A percentile compares a stretch with the other conserved stretches of the same genome.
phyloP scores from a whole-genome alignment of 805 yeast species.

The Cyberlindnera lachancei region DNA sequence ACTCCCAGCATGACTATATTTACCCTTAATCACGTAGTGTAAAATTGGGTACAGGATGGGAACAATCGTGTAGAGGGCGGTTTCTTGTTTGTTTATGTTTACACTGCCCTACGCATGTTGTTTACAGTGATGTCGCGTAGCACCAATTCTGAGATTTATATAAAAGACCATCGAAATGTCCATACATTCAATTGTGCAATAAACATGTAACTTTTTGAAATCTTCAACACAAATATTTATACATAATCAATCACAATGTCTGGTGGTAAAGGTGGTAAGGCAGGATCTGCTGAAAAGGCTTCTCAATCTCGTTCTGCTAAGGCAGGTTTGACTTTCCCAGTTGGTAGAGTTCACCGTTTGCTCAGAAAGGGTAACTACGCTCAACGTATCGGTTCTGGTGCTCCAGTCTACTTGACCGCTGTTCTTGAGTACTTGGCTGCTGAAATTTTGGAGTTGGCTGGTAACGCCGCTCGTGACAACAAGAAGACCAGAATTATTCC shows the following conservation, averaged over 20 bases:
- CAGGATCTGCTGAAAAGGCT: conserved; percentile 90
- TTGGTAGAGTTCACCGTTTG: conserved; percentile 97
- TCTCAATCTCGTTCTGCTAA: conserved; percentile 97
- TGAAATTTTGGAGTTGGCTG: conserved; percentile 96
- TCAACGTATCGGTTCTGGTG: conserved; percentile 98
- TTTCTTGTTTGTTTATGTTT: no score
- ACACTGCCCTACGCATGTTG: no score
- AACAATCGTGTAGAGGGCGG: no score
- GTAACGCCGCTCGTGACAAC: conserved; percentile 99
- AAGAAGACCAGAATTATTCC: conserved; percentile 98
- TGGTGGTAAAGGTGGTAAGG: conserved; percentile 75
- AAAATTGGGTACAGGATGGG: no score
- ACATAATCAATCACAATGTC: no score
- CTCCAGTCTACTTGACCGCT: conserved; percentile 96
- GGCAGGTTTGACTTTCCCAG: conserved; percentile 99
- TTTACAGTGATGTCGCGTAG: no score
- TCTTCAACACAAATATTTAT: conserved; percentile 2
- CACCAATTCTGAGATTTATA: no score
- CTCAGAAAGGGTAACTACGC: conserved; percentile 97
- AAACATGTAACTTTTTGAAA: neutral
- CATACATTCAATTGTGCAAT: no score
- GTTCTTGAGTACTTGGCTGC: conserved; percentile 96
- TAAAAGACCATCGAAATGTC: no score
- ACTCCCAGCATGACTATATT: no score
- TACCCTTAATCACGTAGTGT: no score